Evolutionary conservation across 2,329 filamentous ascomycete species (phyloP).

Genomic region (Helotiales sp.): DNA sequence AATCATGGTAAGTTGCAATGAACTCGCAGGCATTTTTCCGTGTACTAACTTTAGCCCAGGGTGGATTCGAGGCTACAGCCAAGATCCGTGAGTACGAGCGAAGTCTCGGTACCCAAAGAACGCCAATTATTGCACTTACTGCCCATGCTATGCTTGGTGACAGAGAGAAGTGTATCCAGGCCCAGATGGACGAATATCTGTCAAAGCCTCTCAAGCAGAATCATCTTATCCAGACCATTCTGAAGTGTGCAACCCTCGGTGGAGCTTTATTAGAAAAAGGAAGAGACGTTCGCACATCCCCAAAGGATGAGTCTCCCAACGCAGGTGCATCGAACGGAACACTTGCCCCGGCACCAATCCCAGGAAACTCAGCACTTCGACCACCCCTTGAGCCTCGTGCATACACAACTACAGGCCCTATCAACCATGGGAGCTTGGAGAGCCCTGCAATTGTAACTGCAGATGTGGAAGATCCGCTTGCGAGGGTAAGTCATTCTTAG

Average conservation of each 20-base stretch:
- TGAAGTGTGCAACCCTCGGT: conserved; percentile 93
- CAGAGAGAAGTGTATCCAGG: conserved; percentile 95
- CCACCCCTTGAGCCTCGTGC: conserved; percentile 66
- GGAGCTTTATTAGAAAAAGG: conserved; percentile 81
- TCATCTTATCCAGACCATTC: conserved; percentile 95
- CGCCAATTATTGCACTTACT: conserved; percentile 94
- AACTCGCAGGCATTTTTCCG: not conserved
- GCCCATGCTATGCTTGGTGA: conserved; percentile 99
- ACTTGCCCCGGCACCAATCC: conserved; percentile 25
- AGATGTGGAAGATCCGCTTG: conserved; percentile 59
- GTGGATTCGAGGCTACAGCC: conserved; percentile 94
- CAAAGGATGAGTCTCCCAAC: conserved; percentile 39
- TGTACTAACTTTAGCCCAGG: conserved; percentile 58
- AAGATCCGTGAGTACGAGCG: conserved; percentile 97
- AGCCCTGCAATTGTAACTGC: conserved; percentile 67
- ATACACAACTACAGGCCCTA: conserved; percentile 69
- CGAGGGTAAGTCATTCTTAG: conserved; percentile 38
- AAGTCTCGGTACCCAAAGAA: conserved; percentile 77
- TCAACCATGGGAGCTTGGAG: conserved; percentile 59
- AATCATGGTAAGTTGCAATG: conserved; percentile 75
- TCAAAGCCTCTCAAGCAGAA: conserved; percentile 97
- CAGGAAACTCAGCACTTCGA: conserved; percentile 42
- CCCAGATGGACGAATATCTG: conserved; percentile 98
- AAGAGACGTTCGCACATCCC: conserved; percentile 55
- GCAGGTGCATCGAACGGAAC: conserved; percentile 28